Conservation (phyloP, 345 rosid genomes). For the Gossypium australe region DNA sequence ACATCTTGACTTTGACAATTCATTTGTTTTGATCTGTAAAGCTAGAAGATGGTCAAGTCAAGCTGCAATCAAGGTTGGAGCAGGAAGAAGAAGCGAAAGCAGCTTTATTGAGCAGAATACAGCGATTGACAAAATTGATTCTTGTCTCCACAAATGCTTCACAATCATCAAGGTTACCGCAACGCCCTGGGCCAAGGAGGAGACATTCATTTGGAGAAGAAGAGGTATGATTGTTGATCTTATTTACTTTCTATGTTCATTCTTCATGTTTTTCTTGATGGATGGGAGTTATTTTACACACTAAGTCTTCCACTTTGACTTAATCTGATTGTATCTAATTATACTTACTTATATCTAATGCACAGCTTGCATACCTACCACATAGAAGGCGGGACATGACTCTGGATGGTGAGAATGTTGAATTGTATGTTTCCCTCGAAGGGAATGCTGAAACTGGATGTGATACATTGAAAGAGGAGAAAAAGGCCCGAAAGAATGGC, state of each 20-base stretch:
- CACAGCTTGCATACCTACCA: constrained; percentile 97
- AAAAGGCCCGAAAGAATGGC: constrained; percentile 81
- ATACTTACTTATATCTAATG: constrained; percentile 19
- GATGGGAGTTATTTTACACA: not conserved
- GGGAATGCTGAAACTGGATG: constrained; percentile 37
- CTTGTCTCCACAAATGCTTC: constrained; percentile 89
- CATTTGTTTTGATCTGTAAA: constrained; percentile 34
- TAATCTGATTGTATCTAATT: constrained; percentile 22
- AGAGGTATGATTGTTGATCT: constrained; percentile 53
- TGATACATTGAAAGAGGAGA: constrained; percentile 63
- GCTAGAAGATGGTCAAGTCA: constrained; percentile 98
- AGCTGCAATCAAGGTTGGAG: constrained; percentile 90
- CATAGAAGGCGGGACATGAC: constrained; percentile 85
- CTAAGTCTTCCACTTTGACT: constrained; percentile 15
- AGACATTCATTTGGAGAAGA: constrained; percentile 99
- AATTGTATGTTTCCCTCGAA: constrained; percentile 66
- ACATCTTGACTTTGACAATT: constrained; percentile 12
- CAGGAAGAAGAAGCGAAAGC: constrained; percentile 99
- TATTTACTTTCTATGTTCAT: not conserved
- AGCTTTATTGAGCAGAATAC: constrained; percentile 92
- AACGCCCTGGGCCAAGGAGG: constrained; percentile 73
- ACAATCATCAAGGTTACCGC: constrained; percentile 63
- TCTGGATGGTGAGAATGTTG: constrained; percentile 85
- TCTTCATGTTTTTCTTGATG: not conserved
- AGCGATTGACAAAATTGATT: constrained; percentile 85